These are phyloP conservation scores for Eucalyptus sp. DNA, from an alignment of 345 rosid species.

Conservation along the genomic window DNA sequence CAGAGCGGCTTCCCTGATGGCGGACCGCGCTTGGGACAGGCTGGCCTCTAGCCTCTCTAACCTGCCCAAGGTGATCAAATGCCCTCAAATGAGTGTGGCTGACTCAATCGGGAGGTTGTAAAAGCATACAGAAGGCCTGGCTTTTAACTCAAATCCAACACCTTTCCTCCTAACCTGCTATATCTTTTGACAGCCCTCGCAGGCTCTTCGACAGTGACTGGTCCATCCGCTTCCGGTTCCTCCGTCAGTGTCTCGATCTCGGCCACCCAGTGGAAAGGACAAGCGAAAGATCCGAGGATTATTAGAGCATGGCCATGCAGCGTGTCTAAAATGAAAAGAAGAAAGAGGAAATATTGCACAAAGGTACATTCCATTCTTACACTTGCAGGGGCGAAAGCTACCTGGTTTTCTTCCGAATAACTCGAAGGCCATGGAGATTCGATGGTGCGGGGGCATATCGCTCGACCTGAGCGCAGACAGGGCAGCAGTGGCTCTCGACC, in stretches of 20 bases:
- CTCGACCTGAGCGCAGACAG: background rate
- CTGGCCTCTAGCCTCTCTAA: slow-evolving; percentile 7
- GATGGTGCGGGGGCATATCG: background rate
- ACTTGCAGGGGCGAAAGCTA: background rate
- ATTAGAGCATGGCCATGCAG: background rate
- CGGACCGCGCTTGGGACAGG: slow-evolving; percentile 5
- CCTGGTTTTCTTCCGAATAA: background rate
- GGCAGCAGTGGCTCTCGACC: background rate
- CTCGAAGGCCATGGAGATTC: background rate
- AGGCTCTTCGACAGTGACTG: background rate
- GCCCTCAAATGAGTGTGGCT: background rate
- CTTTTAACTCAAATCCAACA: background rate
- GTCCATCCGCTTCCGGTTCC: background rate
- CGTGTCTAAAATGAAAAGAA: background rate
- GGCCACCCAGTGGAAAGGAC: background rate
- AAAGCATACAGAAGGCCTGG: background rate
- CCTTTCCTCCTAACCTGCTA: background rate
- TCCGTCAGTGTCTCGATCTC: background rate
- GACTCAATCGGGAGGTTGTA: background rate
- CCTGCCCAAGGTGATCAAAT: background rate
- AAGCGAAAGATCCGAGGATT: background rate
- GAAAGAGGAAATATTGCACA: background rate
- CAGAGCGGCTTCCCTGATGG: slow-evolving; percentile 18
- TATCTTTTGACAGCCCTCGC: background rate
- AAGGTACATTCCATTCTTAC: background rate